Evolutionary conservation across 768 basidiomycete species (phyloP).

Genomic region (Podaxis sp.): DNA sequence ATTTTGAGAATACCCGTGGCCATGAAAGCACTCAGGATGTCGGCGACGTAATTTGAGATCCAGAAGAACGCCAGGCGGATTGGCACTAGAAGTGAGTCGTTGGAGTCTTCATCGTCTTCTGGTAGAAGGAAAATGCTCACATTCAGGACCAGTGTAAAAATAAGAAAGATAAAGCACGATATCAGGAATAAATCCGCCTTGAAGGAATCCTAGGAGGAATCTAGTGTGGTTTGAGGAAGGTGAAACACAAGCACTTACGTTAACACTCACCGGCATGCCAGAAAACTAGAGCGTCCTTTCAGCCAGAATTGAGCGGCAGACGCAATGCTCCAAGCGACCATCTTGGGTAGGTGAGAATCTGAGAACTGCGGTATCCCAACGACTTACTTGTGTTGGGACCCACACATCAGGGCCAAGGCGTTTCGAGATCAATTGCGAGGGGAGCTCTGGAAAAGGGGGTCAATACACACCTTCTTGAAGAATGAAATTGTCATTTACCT

Average conservation of each 20-base stretch:
- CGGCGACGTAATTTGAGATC: slow-evolving; percentile 51
- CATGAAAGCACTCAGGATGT: slow-evolving; percentile 57
- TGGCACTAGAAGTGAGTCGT: slow-evolving; percentile 35
- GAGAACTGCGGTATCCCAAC: background rate
- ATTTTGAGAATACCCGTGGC: slow-evolving; percentile 58
- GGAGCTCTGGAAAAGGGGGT: slow-evolving; percentile 38
- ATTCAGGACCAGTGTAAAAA: slow-evolving; percentile 55
- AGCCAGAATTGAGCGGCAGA: slow-evolving; percentile 33
- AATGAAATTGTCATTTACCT: slow-evolving; percentile 21
- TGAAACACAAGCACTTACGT: background rate
- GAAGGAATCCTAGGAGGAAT: slow-evolving; percentile 52
- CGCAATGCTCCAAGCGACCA: slow-evolving; percentile 53
- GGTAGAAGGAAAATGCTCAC: slow-evolving; percentile 28
- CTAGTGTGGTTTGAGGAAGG: slow-evolving; percentile 19
- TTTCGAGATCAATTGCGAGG: slow-evolving; percentile 66
- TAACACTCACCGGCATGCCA: slow-evolving; percentile 40
- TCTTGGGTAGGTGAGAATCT: slow-evolving; percentile 13
- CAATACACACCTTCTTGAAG: background rate
- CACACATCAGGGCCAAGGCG: slow-evolving; percentile 64
- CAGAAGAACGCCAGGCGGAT: slow-evolving; percentile 70
- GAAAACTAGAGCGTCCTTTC: slow-evolving; percentile 48
- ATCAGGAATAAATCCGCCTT: slow-evolving; percentile 65
- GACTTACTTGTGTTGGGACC: slow-evolving; percentile 34
- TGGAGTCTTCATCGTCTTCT: background rate
- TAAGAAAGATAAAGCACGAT: slow-evolving; percentile 62